A percentile compares a stretch with the other conserved stretches of the same genome.
These are phyloP conservation scores for Penicillium concentricum DNA, from an alignment of 2,329 filamentous ascomycete species.

Conservation along the genomic window DNA sequence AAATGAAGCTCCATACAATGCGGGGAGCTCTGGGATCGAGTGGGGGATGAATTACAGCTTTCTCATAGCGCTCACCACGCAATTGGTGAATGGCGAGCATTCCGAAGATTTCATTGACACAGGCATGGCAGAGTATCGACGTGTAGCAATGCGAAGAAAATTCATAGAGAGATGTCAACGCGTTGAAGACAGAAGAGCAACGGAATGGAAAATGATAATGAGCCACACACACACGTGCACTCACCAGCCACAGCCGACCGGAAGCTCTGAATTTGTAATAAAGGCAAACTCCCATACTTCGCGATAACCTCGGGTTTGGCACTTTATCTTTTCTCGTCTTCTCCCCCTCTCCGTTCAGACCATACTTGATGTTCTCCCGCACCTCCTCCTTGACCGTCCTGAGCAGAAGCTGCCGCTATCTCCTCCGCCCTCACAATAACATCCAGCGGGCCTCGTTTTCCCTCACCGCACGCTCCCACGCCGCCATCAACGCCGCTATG, in stretches of 20 bases:
- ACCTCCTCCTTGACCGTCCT: conserved; percentile 29
- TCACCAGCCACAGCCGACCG: conserved; percentile 23
- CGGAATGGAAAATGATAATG: not conserved
- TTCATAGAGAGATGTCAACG: conserved; percentile 21
- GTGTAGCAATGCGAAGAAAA: conserved; percentile 18
- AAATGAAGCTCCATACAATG: conserved; percentile 7
- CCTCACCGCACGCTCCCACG: conserved; percentile 34
- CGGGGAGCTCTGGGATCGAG: conserved; percentile 8
- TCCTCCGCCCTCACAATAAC: conserved; percentile 30
- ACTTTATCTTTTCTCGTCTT: not conserved
- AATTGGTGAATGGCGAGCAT: conserved; percentile 61
- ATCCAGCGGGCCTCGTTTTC: conserved; percentile 33
- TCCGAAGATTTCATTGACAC: conserved; percentile 27
- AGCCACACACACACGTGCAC: conserved; percentile 18
- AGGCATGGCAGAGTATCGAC: conserved; percentile 36
- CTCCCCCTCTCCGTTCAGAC: not conserved
- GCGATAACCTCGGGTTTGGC: conserved; percentile 12
- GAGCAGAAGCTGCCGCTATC: conserved; percentile 42
- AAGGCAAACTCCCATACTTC: conserved; percentile 9
- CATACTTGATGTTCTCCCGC: conserved; percentile 41
- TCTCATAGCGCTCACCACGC: conserved; percentile 75
- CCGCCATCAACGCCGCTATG: conserved; percentile 40
- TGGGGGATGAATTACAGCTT: conserved; percentile 61
- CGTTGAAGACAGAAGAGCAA: not conserved
- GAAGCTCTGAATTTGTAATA: conserved; percentile 24